Evolutionary conservation across 2,329 filamentous ascomycete species (phyloP).

Genomic region (Colletotrichum coccodes): DNA sequence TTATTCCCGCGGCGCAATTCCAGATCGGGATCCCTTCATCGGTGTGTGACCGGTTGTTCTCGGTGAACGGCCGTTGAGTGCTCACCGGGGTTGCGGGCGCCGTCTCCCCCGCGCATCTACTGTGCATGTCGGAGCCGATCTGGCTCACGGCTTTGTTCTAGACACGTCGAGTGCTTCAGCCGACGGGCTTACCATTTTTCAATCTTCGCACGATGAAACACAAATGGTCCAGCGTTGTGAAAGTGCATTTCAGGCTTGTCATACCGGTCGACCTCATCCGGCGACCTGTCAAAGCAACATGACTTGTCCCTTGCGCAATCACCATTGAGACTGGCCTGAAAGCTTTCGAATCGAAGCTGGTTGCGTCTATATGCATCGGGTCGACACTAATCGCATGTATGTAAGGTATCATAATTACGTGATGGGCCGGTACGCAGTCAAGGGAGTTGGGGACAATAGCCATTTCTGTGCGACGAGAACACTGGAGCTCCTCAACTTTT

Average conservation of each 20-base stretch:
- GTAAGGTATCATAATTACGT: not conserved
- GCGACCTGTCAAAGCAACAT: not conserved
- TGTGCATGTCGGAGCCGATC: too few relatives aligned
- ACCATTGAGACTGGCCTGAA: not conserved
- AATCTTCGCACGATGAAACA: too few relatives aligned
- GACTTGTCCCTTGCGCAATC: not conserved
- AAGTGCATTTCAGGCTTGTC: too few relatives aligned
- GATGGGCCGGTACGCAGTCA: not conserved
- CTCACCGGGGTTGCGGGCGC: not conserved
- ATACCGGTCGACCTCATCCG: not conserved
- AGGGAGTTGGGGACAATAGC: not conserved
- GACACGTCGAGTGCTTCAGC: too few relatives aligned
- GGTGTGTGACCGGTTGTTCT: not conserved
- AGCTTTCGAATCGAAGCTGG: too few relatives aligned
- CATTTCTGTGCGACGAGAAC: not conserved
- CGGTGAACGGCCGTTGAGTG: not conserved
- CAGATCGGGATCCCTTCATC: not conserved
- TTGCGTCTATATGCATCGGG: too few relatives aligned
- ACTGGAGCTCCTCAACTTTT: not conserved
- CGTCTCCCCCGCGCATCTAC: not conserved
- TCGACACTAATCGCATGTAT: too few relatives aligned
- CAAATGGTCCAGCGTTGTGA: too few relatives aligned
- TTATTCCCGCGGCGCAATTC: not conserved
- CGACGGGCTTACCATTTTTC: not conserved
- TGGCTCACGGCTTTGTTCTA: too few relatives aligned